A percentile compares a stretch with the other conserved stretches of the same genome.
phyloP scores from a whole-genome alignment of 1,284 basidiomycete genomes.

The Ceratobasidium sp. region DNA sequence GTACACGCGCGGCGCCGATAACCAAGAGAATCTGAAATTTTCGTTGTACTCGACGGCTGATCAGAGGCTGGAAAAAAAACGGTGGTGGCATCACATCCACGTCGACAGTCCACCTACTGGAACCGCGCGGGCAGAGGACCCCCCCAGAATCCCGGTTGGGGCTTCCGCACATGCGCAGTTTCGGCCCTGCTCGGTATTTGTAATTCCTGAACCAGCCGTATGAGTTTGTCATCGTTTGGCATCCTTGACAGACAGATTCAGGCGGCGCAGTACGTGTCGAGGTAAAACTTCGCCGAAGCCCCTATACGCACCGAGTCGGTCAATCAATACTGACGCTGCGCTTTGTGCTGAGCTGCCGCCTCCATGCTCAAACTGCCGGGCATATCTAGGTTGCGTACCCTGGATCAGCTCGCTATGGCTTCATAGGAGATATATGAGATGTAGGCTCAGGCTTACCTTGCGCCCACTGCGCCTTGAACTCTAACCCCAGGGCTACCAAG shows the following conservation, averaged over 20 bases:
- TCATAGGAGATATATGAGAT: conserved; percentile 9
- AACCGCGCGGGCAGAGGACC: background rate
- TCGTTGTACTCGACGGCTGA: background rate
- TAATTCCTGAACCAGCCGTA: conserved; percentile 10
- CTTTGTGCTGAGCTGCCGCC: conserved; percentile 12
- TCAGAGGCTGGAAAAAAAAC: background rate
- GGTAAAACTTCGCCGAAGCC: background rate
- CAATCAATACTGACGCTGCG: conserved; percentile 14
- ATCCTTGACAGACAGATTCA: background rate
- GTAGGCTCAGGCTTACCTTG: conserved; percentile 15
- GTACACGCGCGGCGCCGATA: conserved; percentile 2
- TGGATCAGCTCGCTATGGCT: conserved; percentile 16
- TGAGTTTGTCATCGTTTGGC: conserved; percentile 16
- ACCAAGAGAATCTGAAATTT: background rate
- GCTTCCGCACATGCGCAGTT: background rate
- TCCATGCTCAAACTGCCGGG: conserved; percentile 9
- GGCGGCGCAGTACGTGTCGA: background rate
- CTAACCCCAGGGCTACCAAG: conserved; percentile 10
- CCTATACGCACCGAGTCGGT: conserved; percentile 3
- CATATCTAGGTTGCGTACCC: conserved; percentile 7
- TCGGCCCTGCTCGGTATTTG: background rate
- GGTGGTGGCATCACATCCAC: background rate
- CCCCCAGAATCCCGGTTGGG: too few species aligned
- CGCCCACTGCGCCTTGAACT: conserved; percentile 19
- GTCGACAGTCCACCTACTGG: too few species aligned